Base-by-base conservation (phyloP, 192 early-diverging fungal species). In the Backusella tuberculispora region DNA sequence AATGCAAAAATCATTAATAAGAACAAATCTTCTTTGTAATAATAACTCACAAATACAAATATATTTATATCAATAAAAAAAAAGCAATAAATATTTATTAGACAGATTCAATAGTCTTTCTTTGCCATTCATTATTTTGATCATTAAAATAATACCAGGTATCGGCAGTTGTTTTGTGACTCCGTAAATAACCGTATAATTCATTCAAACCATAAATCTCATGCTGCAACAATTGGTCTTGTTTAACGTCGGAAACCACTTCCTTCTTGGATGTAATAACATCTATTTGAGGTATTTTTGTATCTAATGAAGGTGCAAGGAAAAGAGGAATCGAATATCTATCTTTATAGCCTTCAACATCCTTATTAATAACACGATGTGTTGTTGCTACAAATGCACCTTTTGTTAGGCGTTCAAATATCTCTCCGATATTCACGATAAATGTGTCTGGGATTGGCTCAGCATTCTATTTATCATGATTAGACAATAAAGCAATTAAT, bases 381-480 rank as follows among this genome's bases (percentile, higher is more conserved):
- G 85, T 85, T 0, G 88, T 91, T 0, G 88, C 90, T 8, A 84
- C 72, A 42, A 85, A 87, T 8, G 80, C 67, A 17, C 80, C 78
- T 6, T 81, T 84, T 0, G 87, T 88, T 40, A 89, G 21, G 21
- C 85, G 79, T 63, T 88, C 88, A 10, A 91, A 81, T 5, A 85
- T 82, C n/a, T 88, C 87, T 48, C 90, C 90, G 74, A 90, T 88
- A 21, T 90, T 91, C 34, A 91, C 88, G 17, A 91, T 84, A 77
- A 91, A 87, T 8, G 89, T 88, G 24, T 84, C 73, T 0, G 85
- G 84, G 19, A 90, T 79, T 0, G 90, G 84, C 3, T 78, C 73
- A 0, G 90, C 88, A 44, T 90, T 85, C 79, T 80, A 67, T 37
- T 21, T 26, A 38, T 47, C 21, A 26, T 6, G 26, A 43, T 15